Conservation (phyloP, 2,329 filamentous ascomycete genomes). For the Exophiala xenobiotica region DNA sequence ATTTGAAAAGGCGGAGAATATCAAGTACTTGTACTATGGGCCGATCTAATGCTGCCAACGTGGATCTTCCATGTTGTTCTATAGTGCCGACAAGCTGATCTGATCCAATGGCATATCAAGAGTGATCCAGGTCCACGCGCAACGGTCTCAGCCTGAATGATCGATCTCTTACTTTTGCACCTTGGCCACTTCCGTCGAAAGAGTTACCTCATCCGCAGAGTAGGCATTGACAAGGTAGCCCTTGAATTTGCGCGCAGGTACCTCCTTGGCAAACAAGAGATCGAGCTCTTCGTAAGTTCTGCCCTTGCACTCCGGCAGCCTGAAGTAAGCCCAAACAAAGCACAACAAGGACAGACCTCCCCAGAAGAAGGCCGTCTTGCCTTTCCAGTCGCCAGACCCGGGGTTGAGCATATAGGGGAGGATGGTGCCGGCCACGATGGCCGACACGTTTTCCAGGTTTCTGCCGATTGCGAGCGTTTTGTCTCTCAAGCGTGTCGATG, state of each 20-base stretch:
- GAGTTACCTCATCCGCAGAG: slow-evolving; percentile 30
- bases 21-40: no score
- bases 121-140: no score
- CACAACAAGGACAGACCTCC: slow-evolving; percentile 38
- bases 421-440: slow-evolving; percentile 35
- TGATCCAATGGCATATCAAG: no score
- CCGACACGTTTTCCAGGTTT: slow-evolving; percentile 50
- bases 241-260: slow-evolving; percentile 42
- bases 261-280: slow-evolving; percentile 42
- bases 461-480: slow-evolving; percentile 57
- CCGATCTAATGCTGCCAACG: no score
- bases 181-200: no score
- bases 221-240: slow-evolving; percentile 37
- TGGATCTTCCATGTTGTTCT: no score
- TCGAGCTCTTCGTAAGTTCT: slow-evolving; percentile 45
- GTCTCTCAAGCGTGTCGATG: slow-evolving; percentile 54
- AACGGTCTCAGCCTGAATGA: no score
- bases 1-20: no score
- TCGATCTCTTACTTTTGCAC: no score
- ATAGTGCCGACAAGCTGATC: no score
- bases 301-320: slow-evolving; percentile 43
- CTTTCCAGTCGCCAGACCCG: slow-evolving; percentile 39
- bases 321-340: slow-evolving; percentile 45
- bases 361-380: slow-evolving; percentile 44
- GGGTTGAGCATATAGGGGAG: slow-evolving; percentile 40